These are phyloP conservation scores for Boletus patriciae DNA, from an alignment of 768 basidiomycete species.

Conservation along the genomic window DNA sequence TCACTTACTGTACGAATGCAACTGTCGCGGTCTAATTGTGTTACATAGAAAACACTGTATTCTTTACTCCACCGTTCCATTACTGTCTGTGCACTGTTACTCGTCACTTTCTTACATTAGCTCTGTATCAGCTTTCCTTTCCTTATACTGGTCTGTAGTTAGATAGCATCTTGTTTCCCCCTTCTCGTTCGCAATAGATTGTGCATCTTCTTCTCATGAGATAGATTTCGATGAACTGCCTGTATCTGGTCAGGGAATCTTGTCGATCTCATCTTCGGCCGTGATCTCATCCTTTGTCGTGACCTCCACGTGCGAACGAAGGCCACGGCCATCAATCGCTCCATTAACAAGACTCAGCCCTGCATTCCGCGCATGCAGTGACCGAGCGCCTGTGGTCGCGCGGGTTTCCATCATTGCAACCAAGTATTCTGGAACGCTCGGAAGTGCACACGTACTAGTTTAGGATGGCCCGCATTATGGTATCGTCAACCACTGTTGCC, in stretches of 20 bases:
- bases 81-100: conserved; percentile 9
- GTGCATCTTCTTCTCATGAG: neutral
- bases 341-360: neutral
- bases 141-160: neutral
- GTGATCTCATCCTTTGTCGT: neutral
- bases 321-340: neutral
- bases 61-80: conserved; percentile 6
- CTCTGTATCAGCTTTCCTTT: neutral
- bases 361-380: neutral
- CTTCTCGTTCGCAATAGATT: conserved; percentile 9
- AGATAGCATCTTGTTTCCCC: neutral
- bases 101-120: conserved; percentile 10
- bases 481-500: neutral
- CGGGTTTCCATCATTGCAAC: neutral
- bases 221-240: neutral
- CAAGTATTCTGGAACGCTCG: neutral
- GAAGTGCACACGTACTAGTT: neutral
- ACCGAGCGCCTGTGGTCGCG: neutral
- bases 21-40: conserved; percentile 16
- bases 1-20: conserved; percentile 22
- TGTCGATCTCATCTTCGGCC: conserved; percentile 6
- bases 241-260: neutral
- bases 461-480: neutral
- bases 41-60: conserved; percentile 20
- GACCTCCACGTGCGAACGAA: conserved; percentile 12